Evolutionary conservation across 208 protist genomes (phyloP).

Genomic region (Acanthamoeba culbertsoni): DNA sequence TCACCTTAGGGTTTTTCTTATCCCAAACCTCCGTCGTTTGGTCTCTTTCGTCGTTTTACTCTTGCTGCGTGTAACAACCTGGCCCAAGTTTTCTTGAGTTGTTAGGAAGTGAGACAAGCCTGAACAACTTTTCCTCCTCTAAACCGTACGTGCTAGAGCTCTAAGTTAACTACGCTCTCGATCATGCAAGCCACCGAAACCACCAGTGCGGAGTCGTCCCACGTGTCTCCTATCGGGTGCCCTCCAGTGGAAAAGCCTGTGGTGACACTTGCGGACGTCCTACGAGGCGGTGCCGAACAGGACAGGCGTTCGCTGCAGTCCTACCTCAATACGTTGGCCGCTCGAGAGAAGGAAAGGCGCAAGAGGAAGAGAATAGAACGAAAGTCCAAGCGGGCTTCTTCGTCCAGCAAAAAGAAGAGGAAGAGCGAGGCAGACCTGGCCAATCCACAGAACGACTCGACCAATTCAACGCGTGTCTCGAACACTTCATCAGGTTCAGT

Average conservation of each 20-base stretch:
- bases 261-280: background rate
- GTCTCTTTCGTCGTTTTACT: too few species aligned
- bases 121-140: too few species aligned
- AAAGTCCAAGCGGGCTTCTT: background rate
- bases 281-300: background rate
- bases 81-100: too few species aligned
- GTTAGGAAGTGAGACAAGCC: too few species aligned
- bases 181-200: background rate
- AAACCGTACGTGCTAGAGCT: too few species aligned
- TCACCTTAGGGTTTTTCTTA: background rate
- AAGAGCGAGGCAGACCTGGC: slow-evolving; percentile 74
- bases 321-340: background rate
- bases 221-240: background rate
- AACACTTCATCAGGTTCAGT: background rate
- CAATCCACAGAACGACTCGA: too few species aligned
- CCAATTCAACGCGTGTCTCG: slow-evolving; percentile 47
- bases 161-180: too few species aligned
- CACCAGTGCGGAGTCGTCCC: background rate
- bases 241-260: background rate
- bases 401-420: background rate
- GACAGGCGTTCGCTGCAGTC: background rate
- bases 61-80: too few species aligned
- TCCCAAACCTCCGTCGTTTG: background rate
- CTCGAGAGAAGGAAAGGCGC: background rate
- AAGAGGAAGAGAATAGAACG: background rate